phyloP scores from a whole-genome alignment of 1,139 yeast species.

The Kurtzmaniella natalensis region DNA sequence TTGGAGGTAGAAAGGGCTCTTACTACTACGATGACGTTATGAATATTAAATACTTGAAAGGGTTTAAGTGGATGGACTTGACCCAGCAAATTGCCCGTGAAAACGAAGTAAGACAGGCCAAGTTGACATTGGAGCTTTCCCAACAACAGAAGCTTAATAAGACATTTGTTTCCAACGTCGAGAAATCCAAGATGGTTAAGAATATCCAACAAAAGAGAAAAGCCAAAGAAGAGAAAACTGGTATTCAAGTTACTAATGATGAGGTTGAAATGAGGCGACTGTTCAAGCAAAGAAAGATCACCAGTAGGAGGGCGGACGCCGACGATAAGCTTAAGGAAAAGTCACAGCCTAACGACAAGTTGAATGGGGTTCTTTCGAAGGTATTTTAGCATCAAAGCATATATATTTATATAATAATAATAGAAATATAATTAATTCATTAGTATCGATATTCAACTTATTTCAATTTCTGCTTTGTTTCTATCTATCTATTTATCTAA shows the following conservation, averaged over 20 bases:
- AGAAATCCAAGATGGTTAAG: slow-evolving; percentile 74
- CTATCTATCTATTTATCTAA: not conserved
- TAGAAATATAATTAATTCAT: too few relatives aligned
- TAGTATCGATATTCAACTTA: too few relatives aligned
- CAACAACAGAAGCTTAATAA: slow-evolving; percentile 87
- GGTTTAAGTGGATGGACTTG: slow-evolving; percentile 92
- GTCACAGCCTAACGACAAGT: slow-evolving; percentile 38
- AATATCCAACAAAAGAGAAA: slow-evolving; percentile 57
- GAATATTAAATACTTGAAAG: slow-evolving; percentile 82
- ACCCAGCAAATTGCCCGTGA: slow-evolving; percentile 93
- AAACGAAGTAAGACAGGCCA: slow-evolving; percentile 83
- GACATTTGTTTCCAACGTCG: slow-evolving; percentile 78
- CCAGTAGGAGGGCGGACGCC: slow-evolving; percentile 65
- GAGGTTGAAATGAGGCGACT: slow-evolving; percentile 42
- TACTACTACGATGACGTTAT: slow-evolving; percentile 92
- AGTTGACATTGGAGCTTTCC: slow-evolving; percentile 79
- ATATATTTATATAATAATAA: not conserved
- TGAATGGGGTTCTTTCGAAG: slow-evolving; percentile 43
- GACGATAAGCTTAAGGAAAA: slow-evolving; percentile 41
- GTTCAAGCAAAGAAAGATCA: slow-evolving; percentile 61
- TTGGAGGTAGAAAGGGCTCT: slow-evolving; percentile 92
- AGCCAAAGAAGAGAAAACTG: slow-evolving; percentile 18
- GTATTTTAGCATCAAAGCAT: slow-evolving; percentile 22
- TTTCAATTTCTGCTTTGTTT: not conserved
- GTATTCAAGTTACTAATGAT: slow-evolving; percentile 11